Percentiles rank a stretch among this genome's conserved stretches.
Evolutionary conservation across 257 asterid species (phyloP).

Genomic region (Lavandula angustifolia): DNA sequence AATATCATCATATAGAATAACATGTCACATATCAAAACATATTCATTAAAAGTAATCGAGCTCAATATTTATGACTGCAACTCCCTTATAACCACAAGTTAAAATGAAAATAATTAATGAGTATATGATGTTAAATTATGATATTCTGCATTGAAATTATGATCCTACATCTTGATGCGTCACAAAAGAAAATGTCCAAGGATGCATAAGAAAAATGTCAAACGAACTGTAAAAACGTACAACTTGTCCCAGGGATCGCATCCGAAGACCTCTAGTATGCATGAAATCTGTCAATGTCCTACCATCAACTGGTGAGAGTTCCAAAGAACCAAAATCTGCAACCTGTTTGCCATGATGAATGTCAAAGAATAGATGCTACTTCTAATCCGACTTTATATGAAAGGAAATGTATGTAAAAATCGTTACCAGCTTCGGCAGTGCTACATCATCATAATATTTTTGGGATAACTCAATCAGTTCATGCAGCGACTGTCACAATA

Average conservation of each 20-base stretch:
- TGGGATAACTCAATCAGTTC: constrained; percentile 72
- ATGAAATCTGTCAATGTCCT: constrained; percentile 96
- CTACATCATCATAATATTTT: constrained; percentile 80
- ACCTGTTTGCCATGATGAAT: constrained; percentile 58
- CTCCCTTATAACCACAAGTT: background rate
- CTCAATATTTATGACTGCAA: background rate
- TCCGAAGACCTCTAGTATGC: constrained; percentile 98
- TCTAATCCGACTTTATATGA: constrained; percentile 14
- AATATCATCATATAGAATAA: background rate
- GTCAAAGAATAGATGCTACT: constrained; percentile 30
- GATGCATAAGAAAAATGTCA: constrained; percentile 14
- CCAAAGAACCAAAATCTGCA: constrained; percentile 98
- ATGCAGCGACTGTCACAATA: constrained; percentile 65
- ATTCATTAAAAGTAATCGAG: background rate
- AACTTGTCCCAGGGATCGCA: constrained; percentile 98
- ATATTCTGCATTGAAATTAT: background rate
- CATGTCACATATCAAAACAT: background rate
- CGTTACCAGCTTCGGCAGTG: constrained; percentile 92
- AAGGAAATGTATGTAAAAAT: constrained; percentile 7
- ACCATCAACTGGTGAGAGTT: constrained; percentile 97
- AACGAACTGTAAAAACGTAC: constrained; percentile 49
- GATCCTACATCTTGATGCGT: background rate
- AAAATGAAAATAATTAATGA: background rate
- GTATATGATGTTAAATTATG: background rate
- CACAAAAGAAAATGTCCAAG: background rate